phyloP scores from a whole-genome alignment of 2,329 filamentous ascomycete species.

The Fusarium paranaense region DNA sequence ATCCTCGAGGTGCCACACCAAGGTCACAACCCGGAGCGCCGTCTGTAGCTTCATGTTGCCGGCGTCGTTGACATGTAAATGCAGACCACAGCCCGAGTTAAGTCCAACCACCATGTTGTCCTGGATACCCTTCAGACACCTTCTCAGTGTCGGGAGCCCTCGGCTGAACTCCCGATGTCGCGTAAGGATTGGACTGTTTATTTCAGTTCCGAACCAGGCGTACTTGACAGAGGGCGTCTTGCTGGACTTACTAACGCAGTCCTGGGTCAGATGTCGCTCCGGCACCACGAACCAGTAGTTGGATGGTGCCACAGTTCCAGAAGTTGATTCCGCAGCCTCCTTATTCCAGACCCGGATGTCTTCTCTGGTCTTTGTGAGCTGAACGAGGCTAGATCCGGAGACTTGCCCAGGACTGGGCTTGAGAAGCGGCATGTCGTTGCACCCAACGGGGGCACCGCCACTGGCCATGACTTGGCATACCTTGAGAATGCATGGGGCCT shows the following conservation, averaged over 20 bases:
- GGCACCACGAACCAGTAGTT: slow-evolving; percentile 38
- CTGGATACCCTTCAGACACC: slow-evolving; percentile 30
- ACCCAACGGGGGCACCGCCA: slow-evolving; percentile 35
- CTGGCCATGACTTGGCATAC: slow-evolving; percentile 37
- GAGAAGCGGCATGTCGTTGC: slow-evolving; percentile 11
- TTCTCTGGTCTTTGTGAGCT: slow-evolving; percentile 17
- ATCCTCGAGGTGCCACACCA: slow-evolving; percentile 41
- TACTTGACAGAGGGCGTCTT: slow-evolving; percentile 33
- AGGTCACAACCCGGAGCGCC: slow-evolving; percentile 32
- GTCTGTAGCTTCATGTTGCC: slow-evolving; percentile 28
- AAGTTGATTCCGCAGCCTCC: not conserved
- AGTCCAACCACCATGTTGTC: slow-evolving; percentile 37
- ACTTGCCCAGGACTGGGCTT: slow-evolving; percentile 12
- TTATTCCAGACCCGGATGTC: slow-evolving; percentile 37
- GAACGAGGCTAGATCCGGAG: slow-evolving; percentile 18
- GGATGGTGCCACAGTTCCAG: slow-evolving; percentile 1
- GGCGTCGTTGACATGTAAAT: slow-evolving; percentile 42
- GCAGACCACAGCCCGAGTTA: slow-evolving; percentile 43
- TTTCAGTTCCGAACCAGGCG: slow-evolving; percentile 42
- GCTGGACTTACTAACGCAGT: slow-evolving; percentile 23
- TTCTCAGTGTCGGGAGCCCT: slow-evolving; percentile 36
- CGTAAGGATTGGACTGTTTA: slow-evolving; percentile 42
- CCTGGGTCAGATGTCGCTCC: slow-evolving; percentile 37
- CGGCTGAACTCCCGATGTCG: slow-evolving; percentile 28
- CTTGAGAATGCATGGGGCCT: slow-evolving; percentile 27